These are phyloP conservation scores for Phaffia tasmanica DNA, from an alignment of 768 basidiomycete species.

Conservation along the genomic window DNA sequence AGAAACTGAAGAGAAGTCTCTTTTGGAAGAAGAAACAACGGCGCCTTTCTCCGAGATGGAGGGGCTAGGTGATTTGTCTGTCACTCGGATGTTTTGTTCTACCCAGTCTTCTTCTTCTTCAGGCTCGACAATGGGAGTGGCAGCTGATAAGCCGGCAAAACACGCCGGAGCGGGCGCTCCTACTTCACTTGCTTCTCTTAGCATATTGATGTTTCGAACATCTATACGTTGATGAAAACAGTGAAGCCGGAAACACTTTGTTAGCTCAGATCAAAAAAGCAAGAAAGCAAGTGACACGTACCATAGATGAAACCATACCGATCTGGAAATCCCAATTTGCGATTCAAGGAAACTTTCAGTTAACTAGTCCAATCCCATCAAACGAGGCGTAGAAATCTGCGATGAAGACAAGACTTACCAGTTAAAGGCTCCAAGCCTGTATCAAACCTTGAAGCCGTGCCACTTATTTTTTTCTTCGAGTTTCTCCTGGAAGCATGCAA, in stretches of 20 bases:
- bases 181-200: slow-evolving; percentile 22
- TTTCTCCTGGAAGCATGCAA: not conserved
- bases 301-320: slow-evolving; percentile 25
- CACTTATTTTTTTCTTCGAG: not conserved
- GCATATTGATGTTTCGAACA: slow-evolving; percentile 6
- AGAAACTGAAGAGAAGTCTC: not conserved
- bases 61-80: no score
- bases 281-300: not conserved
- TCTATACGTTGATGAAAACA: not conserved
- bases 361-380: not conserved
- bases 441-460: slow-evolving; percentile 13
- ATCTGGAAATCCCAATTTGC: not conserved
- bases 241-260: not conserved
- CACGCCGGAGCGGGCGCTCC: slow-evolving; percentile 18
- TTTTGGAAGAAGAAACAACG: not conserved
- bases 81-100: slow-evolving; percentile 11
- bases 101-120: slow-evolving; percentile 22
- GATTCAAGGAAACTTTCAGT: not conserved
- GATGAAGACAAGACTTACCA: not conserved
- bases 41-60: not conserved
- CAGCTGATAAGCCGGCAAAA: slow-evolving; percentile 10
- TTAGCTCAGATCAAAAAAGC: not conserved
- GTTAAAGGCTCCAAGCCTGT: slow-evolving; percentile 10
- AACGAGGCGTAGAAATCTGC: not conserved
- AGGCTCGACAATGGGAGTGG: not conserved